phyloP scores from a whole-genome alignment of 768 basidiomycete genomes.

The Cystobasidium tubakii region DNA sequence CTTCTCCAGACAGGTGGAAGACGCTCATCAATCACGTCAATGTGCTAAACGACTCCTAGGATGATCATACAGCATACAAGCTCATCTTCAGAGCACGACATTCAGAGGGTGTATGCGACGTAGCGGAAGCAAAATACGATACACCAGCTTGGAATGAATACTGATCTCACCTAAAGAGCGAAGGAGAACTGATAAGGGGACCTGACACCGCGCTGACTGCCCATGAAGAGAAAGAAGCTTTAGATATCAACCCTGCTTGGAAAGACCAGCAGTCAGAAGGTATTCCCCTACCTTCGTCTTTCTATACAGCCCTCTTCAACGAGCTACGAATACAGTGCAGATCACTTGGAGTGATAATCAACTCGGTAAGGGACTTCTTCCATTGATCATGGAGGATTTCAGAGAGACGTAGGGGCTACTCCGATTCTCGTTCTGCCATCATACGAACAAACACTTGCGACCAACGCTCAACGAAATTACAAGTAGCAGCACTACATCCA shows the following conservation, averaged over 20 bases:
- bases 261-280: conserved; percentile 35
- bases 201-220: conserved; percentile 46
- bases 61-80: conserved; percentile 45
- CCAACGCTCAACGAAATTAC: conserved; percentile 40
- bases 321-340: conserved; percentile 42
- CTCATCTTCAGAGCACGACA: conserved; percentile 45
- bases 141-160: conserved; percentile 44
- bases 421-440: no score
- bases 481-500: conserved; percentile 36
- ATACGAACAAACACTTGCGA: conserved; percentile 47
- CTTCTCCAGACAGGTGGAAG: neutral
- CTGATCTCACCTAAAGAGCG: conserved; percentile 42
- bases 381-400: conserved; percentile 41
- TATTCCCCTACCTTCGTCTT: no score
- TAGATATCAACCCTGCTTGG: conserved; percentile 40
- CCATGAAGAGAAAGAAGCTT: conserved; percentile 41
- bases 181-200: conserved; percentile 47
- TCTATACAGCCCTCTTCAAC: conserved; percentile 40
- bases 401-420: conserved; percentile 37
- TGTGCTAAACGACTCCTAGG: conserved; percentile 31
- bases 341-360: conserved; percentile 44
- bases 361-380: conserved; percentile 24
- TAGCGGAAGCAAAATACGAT: conserved; percentile 41
- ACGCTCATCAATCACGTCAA: neutral
- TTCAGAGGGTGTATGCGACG: conserved; percentile 45